Conservation (phyloP, 139 green algal genomes). For the Yamagishiella unicocca region DNA sequence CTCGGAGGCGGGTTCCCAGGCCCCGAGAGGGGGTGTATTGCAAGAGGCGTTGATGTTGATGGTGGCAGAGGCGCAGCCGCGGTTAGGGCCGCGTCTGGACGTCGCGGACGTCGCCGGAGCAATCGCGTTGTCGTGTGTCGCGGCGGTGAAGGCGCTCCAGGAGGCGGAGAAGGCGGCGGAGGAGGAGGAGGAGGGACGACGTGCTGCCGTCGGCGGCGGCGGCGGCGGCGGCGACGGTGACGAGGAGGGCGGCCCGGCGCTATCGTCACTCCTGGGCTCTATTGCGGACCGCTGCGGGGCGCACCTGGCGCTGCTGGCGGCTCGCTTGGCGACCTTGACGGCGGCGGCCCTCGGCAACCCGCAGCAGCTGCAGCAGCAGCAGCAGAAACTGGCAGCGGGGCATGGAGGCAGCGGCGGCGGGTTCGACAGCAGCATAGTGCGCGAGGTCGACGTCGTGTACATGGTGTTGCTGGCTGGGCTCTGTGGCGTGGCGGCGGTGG, state of each 20-base stretch:
- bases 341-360: not conserved
- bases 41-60: not conserved
- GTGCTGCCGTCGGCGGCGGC: not conserved
- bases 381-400: not conserved
- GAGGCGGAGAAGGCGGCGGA: not conserved
- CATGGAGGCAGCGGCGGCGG: not conserved
- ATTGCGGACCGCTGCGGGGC: constrained; percentile 8
- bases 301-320: constrained; percentile 13
- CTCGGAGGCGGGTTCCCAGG: too few relatives aligned
- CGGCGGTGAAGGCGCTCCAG: not conserved
- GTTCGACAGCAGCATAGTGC: too few relatives aligned
- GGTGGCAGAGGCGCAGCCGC: not conserved
- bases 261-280: not conserved
- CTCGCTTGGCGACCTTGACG: not conserved
- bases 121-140: not conserved
- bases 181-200: not conserved
- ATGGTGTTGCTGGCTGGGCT: constrained; percentile 12
- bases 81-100: not conserved
- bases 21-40: too few relatives aligned
- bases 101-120: not conserved
- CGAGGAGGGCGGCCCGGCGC: not conserved
- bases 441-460: not conserved
- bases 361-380: not conserved
- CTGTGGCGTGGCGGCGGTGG: not conserved
- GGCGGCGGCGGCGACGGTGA: not conserved